Base-by-base conservation (phyloP, 805 yeast genomes). In the Candida berthetii region DNA sequence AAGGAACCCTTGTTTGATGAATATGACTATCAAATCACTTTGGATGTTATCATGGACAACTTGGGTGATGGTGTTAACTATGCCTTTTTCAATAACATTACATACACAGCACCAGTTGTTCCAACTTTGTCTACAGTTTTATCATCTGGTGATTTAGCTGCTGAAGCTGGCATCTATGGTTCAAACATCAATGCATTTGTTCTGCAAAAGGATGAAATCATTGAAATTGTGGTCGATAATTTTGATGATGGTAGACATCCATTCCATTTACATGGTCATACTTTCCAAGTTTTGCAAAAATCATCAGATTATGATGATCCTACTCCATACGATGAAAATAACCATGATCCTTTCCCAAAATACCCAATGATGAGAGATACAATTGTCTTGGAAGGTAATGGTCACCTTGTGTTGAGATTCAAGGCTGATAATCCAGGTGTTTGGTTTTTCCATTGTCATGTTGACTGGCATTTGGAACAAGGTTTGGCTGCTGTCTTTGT, bases 381-480 rank as follows among this genome's bases (percentile, higher is more conserved):
- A 0, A 78, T 78, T 17, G 67, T 73, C 48, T 78, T 87, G 15
- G 75, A 78, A 39, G 77, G 83, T 28, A 79, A 81, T 51, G 86
- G 90, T 2, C 75, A 79, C 58, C 60, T 80, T 39, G 89, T 82
- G 15, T 55, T 80, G 27, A 69, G 96, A 49, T 87, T 87, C 61
- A 73, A 67, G 52, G 88, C 96, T 11, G 78, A 84, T 54, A 89
- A 90, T 54, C 96, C 96, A 3, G 97, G 97, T 43, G 81, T 88
- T 20, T 90, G 96, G 96, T 77, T 84, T 46, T 85, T 89, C 80
- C 97, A 89, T 60, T 89, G 97, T 63, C 96, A 86, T 57, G 76
- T 85, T 42, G 91, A 85, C 54, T 85, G 89, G 83, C 95, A 85
- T 63, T 73, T 85, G 59, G 82, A 79, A 50, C 93, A 85, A 65